Percentiles rank a stretch among this genome's conserved stretches.
Evolutionary conservation across 2,329 filamentous ascomycete species (phyloP).

Genomic region (Chaetomiaceae sp.): DNA sequence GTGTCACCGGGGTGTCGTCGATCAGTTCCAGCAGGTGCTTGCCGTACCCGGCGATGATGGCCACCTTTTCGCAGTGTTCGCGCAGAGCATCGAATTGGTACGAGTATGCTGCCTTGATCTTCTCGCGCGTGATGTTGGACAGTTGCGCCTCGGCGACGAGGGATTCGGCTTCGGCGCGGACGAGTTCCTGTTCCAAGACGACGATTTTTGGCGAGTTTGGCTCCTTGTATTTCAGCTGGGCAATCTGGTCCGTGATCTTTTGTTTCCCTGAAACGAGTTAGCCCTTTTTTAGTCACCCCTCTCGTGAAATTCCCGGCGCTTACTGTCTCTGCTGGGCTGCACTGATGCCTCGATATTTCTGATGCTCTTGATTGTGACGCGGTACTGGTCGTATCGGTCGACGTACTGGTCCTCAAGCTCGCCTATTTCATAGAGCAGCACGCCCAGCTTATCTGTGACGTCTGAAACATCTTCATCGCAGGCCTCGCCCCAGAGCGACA

Average conservation of each 20-base stretch:
- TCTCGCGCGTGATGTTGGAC: slow-evolving; percentile 98
- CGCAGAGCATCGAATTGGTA: slow-evolving; percentile 98
- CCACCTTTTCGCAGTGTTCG: slow-evolving; percentile 97
- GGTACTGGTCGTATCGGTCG: slow-evolving; percentile 98
- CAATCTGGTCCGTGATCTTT: slow-evolving; percentile 98
- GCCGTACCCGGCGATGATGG: slow-evolving; percentile 94
- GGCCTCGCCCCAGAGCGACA: slow-evolving; percentile 93
- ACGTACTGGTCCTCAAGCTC: slow-evolving; percentile 98
- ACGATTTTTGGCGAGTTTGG: slow-evolving; percentile 97
- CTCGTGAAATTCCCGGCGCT: slow-evolving; percentile 17
- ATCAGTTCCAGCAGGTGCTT: slow-evolving; percentile 97
- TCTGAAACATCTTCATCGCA: slow-evolving; percentile 98
- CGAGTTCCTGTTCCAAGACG: slow-evolving; percentile 95
- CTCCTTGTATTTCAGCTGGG: slow-evolving; percentile 99
- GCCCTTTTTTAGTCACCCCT: neutral
- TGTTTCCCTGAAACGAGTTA: slow-evolving; percentile 71
- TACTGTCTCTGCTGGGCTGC: slow-evolving; percentile 94
- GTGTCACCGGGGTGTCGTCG: slow-evolving; percentile 94
- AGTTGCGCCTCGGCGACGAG: slow-evolving; percentile 96
- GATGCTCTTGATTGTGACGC: slow-evolving; percentile 98
- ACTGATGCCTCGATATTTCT: slow-evolving; percentile 98
- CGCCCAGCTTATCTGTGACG: slow-evolving; percentile 97
- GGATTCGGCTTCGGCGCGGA: slow-evolving; percentile 97
- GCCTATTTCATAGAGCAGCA: slow-evolving; percentile 96
- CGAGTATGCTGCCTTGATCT: slow-evolving; percentile 95